phyloP scores from a whole-genome alignment of 352 stramenopile genomes.

The Peronospora destructor region DNA sequence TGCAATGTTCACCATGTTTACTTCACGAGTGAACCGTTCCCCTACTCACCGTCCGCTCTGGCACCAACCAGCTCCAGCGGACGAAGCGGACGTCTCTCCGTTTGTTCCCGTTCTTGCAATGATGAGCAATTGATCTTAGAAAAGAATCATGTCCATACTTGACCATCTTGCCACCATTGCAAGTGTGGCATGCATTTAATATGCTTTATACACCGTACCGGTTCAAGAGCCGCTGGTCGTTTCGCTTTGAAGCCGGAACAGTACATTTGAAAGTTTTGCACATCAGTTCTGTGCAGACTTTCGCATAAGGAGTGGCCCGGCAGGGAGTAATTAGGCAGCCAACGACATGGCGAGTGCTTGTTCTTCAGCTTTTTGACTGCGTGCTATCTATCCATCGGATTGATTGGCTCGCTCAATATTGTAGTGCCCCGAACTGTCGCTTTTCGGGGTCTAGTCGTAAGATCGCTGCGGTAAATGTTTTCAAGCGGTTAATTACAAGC shows the following conservation, averaged over 20 bases:
- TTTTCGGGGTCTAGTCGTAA: slow-evolving; percentile 11
- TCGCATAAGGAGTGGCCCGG: background rate
- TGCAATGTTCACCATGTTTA: background rate
- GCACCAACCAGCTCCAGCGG: no score
- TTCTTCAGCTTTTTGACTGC: background rate
- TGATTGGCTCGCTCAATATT: slow-evolving; percentile 2
- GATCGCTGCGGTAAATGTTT: slow-evolving; percentile 10
- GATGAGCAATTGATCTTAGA: no score
- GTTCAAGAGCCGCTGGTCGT: slow-evolving; percentile 10
- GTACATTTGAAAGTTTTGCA: background rate
- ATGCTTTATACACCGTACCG: no score
- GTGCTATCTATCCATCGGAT: background rate
- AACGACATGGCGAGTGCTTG: no score
- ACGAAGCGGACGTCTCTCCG: no score
- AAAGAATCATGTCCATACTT: no score
- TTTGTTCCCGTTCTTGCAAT: no score
- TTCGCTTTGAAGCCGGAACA: slow-evolving; percentile 1
- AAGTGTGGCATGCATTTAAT: no score
- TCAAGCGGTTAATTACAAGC: no score
- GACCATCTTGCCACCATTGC: no score
- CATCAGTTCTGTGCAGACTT: slow-evolving; percentile 8
- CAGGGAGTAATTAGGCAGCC: no score
- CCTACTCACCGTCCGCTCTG: slow-evolving; percentile 12
- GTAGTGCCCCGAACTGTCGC: slow-evolving; percentile 10
- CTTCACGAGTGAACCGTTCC: slow-evolving; percentile 4